Conservation (phyloP, 495 filamentous ascomycete species). For the Cryomyces minteri region DNA sequence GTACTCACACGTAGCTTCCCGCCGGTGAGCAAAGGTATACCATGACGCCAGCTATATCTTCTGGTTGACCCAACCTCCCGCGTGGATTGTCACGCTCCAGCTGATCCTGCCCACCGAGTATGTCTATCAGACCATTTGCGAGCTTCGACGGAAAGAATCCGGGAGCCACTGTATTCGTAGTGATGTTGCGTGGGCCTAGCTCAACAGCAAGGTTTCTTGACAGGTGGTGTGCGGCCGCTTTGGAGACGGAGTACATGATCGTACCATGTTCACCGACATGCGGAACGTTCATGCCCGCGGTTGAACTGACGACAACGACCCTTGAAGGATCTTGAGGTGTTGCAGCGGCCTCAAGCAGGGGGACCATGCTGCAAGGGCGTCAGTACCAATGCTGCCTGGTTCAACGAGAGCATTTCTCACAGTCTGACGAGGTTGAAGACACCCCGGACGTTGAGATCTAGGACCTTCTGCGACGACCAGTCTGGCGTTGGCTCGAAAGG, state of each 20-base stretch:
- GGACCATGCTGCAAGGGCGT: slow-evolving; percentile 13
- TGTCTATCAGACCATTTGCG: slow-evolving; percentile 23
- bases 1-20: slow-evolving; percentile 37
- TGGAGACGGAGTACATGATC: slow-evolving; percentile 26
- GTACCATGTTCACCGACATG: slow-evolving; percentile 24
- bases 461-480: slow-evolving; percentile 19
- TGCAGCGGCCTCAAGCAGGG: slow-evolving; percentile 17
- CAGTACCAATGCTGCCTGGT: not conserved
- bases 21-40: slow-evolving; percentile 54
- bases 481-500: slow-evolving; percentile 25
- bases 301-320: slow-evolving; percentile 20
- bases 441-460: slow-evolving; percentile 25
- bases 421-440: slow-evolving; percentile 20
- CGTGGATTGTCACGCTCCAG: slow-evolving; percentile 50
- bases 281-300: slow-evolving; percentile 21
- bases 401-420: slow-evolving; percentile 2
- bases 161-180: slow-evolving; percentile 23
- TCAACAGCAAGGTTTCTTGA: slow-evolving; percentile 22
- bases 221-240: slow-evolving; percentile 26
- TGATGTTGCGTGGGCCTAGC: slow-evolving; percentile 24
- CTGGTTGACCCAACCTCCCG: slow-evolving; percentile 46
- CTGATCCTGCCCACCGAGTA: slow-evolving; percentile 26
- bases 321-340: slow-evolving; percentile 20
- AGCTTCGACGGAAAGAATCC: slow-evolving; percentile 27
- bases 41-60: slow-evolving; percentile 61